Evolutionary conservation across 495 filamentous ascomycete genomes (phyloP).

Genomic region (Rostrohypoxylon terebratum): DNA sequence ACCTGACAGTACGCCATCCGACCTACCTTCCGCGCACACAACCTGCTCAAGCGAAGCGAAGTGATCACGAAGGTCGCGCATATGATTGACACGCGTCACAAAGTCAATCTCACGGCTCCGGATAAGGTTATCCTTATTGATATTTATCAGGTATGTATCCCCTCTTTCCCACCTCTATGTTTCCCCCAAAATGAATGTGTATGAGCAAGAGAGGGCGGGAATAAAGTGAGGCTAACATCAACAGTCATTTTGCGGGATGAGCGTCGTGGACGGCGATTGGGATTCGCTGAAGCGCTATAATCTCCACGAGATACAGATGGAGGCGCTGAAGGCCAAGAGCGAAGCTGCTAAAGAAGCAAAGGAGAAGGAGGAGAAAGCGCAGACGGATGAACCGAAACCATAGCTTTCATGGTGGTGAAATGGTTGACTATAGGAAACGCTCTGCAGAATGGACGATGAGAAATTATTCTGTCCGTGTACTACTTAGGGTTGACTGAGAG

Average conservation of each 20-base stretch:
- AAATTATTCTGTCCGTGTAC: neutral
- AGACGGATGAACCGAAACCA: neutral
- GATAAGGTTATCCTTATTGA: conserved; percentile 90
- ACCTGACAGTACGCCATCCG: conserved; percentile 85
- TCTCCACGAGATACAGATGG: conserved; percentile 58
- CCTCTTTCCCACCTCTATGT: too few species aligned
- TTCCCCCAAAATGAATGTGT: neutral
- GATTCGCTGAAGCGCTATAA: conserved; percentile 62
- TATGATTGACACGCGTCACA: conserved; percentile 70
- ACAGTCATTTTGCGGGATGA: conserved; percentile 59
- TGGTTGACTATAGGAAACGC: neutral
- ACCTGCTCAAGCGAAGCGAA: conserved; percentile 74
- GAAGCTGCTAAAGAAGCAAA: conserved; percentile 1
- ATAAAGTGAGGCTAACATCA: neutral
- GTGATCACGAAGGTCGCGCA: conserved; percentile 83
- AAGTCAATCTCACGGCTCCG: conserved; percentile 82
- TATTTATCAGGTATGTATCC: conserved; percentile 79
- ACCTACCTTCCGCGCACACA: conserved; percentile 82
- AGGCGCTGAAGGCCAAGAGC: conserved; percentile 42
- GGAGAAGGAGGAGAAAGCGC: neutral
- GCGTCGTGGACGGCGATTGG: conserved; percentile 64
- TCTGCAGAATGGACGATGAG: neutral
- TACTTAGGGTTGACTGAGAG: neutral
- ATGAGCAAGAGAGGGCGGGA: neutral
- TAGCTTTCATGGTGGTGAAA: neutral